These are phyloP conservation scores for Aspergillus jensenii DNA, from an alignment of 2,329 filamentous ascomycete genomes.

Conservation along the genomic window DNA sequence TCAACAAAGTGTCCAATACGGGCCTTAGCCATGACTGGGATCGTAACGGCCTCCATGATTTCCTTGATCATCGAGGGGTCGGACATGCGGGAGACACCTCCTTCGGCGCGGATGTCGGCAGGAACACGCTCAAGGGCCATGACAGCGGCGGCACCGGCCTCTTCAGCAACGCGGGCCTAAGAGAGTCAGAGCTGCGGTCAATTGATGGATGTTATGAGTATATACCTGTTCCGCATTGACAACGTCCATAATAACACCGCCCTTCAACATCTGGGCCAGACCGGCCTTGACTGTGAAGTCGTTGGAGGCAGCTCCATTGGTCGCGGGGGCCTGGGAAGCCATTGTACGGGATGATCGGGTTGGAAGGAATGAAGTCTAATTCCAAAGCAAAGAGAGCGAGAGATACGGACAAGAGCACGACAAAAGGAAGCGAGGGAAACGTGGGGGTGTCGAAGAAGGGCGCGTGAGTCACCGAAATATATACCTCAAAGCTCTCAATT, in stretches of 20 bases:
- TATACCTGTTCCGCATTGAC: constrained; percentile 78
- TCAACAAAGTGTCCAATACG: constrained; percentile 97
- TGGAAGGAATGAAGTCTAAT: constrained; percentile 5
- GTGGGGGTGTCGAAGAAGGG: background rate
- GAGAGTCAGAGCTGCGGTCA: background rate
- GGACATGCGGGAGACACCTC: constrained; percentile 95
- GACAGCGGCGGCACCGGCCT: constrained; percentile 91
- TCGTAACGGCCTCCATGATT: constrained; percentile 92
- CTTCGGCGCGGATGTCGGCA: constrained; percentile 88
- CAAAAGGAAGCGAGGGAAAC: constrained; percentile 9
- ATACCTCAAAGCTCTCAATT: background rate
- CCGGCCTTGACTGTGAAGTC: constrained; percentile 91
- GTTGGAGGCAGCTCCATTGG: constrained; percentile 41
- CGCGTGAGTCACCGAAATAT: constrained; percentile 22
- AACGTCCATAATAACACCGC: constrained; percentile 99
- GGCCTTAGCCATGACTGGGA: constrained; percentile 98
- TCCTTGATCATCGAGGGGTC: constrained; percentile 92
- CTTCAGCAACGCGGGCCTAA: constrained; percentile 91
- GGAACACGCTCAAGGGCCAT: constrained; percentile 98
- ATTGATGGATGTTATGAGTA: background rate
- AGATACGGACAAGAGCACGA: constrained; percentile 3
- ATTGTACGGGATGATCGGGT: constrained; percentile 26
- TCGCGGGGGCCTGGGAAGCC: constrained; percentile 32
- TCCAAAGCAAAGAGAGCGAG: constrained; percentile 1
- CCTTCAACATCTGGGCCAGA: constrained; percentile 96